These are phyloP conservation scores for Lepiota brunneoincarnata DNA, from an alignment of 768 basidiomycete species.

Conservation along the genomic window DNA sequence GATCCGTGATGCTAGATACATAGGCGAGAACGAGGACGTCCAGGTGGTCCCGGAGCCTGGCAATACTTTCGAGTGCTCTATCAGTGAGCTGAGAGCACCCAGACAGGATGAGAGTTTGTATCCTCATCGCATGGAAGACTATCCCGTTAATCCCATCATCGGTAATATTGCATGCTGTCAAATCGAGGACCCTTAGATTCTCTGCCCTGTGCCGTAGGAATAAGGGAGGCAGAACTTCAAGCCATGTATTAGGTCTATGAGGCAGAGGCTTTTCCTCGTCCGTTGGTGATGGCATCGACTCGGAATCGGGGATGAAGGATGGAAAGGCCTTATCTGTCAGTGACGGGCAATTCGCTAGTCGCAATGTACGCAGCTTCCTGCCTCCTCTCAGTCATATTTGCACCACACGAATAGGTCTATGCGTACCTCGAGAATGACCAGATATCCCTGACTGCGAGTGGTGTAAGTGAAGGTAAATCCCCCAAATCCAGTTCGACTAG, in stretches of 20 bases:
- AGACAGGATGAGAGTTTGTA: constrained; percentile 74
- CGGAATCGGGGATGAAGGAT: constrained; percentile 17
- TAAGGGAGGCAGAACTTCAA: constrained; percentile 62
- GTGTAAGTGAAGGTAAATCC: constrained; percentile 66
- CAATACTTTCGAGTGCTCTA: constrained; percentile 62
- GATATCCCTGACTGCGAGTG: constrained; percentile 72
- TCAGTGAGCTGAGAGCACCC: constrained; percentile 80
- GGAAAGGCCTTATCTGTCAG: constrained; percentile 84
- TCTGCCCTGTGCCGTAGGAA: constrained; percentile 65
- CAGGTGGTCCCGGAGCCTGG: constrained; percentile 69
- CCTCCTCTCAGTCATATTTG: background rate
- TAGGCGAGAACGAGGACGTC: constrained; percentile 82
- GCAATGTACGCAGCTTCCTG: constrained; percentile 71
- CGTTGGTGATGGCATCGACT: constrained; percentile 14
- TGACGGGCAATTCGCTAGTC: constrained; percentile 72
- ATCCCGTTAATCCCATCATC: constrained; percentile 78
- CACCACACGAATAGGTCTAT: constrained; percentile 4
- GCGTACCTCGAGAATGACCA: constrained; percentile 69
- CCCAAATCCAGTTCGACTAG: constrained; percentile 82
- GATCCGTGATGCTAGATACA: constrained; percentile 77
- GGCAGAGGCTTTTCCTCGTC: constrained; percentile 50
- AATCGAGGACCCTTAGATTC: constrained; percentile 74
- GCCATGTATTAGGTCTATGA: constrained; percentile 54
- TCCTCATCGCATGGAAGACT: constrained; percentile 68
- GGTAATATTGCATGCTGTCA: constrained; percentile 72